Evolutionary conservation across 257 asterid species (phyloP).

Genomic region (Anisodus acutangulus): DNA sequence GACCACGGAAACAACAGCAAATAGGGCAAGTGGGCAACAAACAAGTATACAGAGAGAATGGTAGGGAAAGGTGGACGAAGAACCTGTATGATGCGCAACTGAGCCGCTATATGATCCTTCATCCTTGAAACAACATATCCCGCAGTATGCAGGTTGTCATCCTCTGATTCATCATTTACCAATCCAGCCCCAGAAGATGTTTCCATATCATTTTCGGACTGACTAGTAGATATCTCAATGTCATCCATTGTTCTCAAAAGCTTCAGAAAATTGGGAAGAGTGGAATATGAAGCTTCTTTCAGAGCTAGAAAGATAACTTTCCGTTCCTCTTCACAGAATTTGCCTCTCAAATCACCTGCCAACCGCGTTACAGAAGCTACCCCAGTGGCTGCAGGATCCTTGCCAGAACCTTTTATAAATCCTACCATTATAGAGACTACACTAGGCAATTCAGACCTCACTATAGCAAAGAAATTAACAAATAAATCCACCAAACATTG

Average conservation of each 20-base stretch:
- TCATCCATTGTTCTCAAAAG: slow-evolving; percentile 72
- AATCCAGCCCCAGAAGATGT: slow-evolving; percentile 51
- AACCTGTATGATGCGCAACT: slow-evolving; percentile 78
- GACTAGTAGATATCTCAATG: slow-evolving; percentile 61
- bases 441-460: slow-evolving; percentile 71
- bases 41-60: background rate
- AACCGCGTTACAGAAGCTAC: slow-evolving; percentile 77
- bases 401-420: slow-evolving; percentile 68
- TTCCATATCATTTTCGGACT: slow-evolving; percentile 52
- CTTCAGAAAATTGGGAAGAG: slow-evolving; percentile 63
- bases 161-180: slow-evolving; percentile 51
- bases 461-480: slow-evolving; percentile 63
- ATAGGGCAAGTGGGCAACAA: background rate
- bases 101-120: slow-evolving; percentile 76
- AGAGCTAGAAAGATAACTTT: slow-evolving; percentile 61
- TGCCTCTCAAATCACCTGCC: slow-evolving; percentile 65
- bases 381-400: slow-evolving; percentile 80
- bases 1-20: background rate
- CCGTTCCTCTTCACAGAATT: slow-evolving; percentile 77
- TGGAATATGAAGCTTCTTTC: slow-evolving; percentile 45
- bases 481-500: slow-evolving; percentile 73
- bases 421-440: slow-evolving; percentile 70
- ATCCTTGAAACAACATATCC: slow-evolving; percentile 78
- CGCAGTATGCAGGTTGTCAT: slow-evolving; percentile 69
- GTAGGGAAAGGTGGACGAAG: slow-evolving; percentile 19